phyloP scores from a whole-genome alignment of 345 rosid genomes.

The Erucastrum elatum region DNA sequence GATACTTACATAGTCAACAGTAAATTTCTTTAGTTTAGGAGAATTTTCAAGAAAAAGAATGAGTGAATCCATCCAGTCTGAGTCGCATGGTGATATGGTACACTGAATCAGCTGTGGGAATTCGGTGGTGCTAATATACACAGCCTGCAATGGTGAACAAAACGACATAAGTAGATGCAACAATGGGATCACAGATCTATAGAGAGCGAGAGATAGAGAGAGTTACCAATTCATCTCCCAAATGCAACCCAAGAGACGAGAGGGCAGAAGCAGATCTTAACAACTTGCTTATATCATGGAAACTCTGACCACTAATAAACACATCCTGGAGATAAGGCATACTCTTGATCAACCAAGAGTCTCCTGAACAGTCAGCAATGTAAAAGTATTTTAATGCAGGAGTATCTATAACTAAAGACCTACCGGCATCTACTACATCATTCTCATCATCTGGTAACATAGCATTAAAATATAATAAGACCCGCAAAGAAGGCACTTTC shows the following conservation, averaged over 20 bases:
- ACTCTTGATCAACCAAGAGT: background rate
- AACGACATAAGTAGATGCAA: background rate
- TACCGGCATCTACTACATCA: background rate
- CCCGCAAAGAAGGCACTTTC: slow-evolving; percentile 1
- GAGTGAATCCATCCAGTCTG: too few species aligned
- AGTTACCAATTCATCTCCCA: background rate
- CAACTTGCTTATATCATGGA: background rate
- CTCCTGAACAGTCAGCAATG: background rate
- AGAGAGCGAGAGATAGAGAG: background rate
- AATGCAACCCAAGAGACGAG: background rate
- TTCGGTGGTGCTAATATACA: background rate
- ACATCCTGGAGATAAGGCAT: background rate
- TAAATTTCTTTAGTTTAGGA: too few species aligned
- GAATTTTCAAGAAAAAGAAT: too few species aligned
- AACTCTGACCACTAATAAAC: background rate
- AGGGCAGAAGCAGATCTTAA: background rate
- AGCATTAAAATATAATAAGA: background rate
- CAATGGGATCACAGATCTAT: background rate
- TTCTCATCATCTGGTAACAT: too few species aligned
- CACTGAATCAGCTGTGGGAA: too few species aligned
- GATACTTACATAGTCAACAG: background rate
- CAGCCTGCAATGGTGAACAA: background rate
- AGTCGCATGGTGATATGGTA: too few species aligned
- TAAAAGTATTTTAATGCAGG: background rate
- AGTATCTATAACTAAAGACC: slow-evolving; percentile 15